Evolutionary conservation across 306 rosid species (phyloP).

Genomic region (Malus sieversii): DNA sequence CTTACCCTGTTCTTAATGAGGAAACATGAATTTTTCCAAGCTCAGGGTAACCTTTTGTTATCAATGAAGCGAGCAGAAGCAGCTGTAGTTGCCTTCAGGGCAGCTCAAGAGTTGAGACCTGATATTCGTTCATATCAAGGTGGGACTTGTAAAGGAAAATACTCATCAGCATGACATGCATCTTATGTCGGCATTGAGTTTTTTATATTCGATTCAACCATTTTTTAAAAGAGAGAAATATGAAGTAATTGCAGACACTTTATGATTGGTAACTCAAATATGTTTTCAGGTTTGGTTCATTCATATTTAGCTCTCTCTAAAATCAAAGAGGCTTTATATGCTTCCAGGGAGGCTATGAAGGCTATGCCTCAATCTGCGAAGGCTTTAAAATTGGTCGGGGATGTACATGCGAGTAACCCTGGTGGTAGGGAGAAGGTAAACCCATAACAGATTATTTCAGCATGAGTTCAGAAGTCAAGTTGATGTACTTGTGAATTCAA

Average conservation of each 20-base stretch:
- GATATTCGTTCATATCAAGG: slow-evolving; percentile 99
- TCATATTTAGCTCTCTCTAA: slow-evolving; percentile 80
- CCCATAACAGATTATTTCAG: neutral
- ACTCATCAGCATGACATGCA: slow-evolving; percentile 18
- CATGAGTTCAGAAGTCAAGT: slow-evolving; percentile 14
- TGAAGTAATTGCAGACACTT: slow-evolving; percentile 8
- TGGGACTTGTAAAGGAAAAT: slow-evolving; percentile 24
- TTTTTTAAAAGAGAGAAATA: slow-evolving; percentile 13
- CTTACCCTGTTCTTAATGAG: slow-evolving; percentile 3
- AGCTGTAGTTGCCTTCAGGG: slow-evolving; percentile 86
- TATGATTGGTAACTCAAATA: slow-evolving; percentile 17
- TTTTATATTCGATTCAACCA: slow-evolving; percentile 10
- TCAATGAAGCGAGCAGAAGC: slow-evolving; percentile 76
- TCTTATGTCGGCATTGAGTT: slow-evolving; percentile 5
- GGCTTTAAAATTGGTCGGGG: slow-evolving; percentile 95
- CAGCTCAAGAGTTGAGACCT: slow-evolving; percentile 95
- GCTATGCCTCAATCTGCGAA: slow-evolving; percentile 99
- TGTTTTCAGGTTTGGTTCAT: slow-evolving; percentile 81
- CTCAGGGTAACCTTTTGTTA: slow-evolving; percentile 75
- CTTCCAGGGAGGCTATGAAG: slow-evolving; percentile 98
- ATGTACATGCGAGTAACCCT: slow-evolving; percentile 88
- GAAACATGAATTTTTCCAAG: neutral
- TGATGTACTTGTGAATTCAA: slow-evolving; percentile 16
- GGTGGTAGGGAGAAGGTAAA: slow-evolving; percentile 94
- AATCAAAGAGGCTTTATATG: slow-evolving; percentile 90